Evolutionary conservation across 352 stramenopile genomes (phyloP), one percentile per base, ranked within the genome.

Genomic region (Globisporangium mamillatum): DNA sequence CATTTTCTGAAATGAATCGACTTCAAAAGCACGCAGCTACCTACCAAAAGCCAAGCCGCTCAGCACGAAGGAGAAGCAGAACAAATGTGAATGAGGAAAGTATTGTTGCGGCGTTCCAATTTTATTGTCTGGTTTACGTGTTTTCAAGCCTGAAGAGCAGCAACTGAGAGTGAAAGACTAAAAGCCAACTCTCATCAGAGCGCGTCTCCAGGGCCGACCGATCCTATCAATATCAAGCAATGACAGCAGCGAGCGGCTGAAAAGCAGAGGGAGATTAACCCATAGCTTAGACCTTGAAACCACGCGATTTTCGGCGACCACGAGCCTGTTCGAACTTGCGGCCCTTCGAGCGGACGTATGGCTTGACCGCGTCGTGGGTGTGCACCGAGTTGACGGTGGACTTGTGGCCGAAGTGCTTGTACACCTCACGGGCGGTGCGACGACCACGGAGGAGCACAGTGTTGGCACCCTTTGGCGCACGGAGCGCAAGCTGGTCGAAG

Each of bases 301-400:
- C 98, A 92, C 94, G 92, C 79, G 92, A 99, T 78, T 95, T 95
- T 96, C 98, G 97, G 84, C 98, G 97, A 93, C 97, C 97, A 98
- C 98, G 97, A 73, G 98, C 98, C 70, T 90, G 96, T 88, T 99
- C 98, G 89, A 99, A 99, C 89, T 99, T 99, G 87, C 98, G 93
- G 79, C 98, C 98, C 80, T 99, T 99, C 74, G 87, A 97, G 80
- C 97, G 97, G 67, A 99, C 97, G 81, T 99, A 99, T 60, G 98
- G 98, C 91, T 99, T 99, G 89, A 99, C 97, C 79, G 90, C 80
- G 89, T 98, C 89, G 92, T 99, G 97, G 36, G 97, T 99, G 90
- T 99, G 95, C 66, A 98, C 92, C 77, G 98, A 99, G 84, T 97
- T 97, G 80, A 99, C 93, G 44, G 93, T 97, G 71, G 94, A 98